Base-by-base conservation (phyloP, 768 basidiomycete genomes). In the Pisolithus orientalis region DNA sequence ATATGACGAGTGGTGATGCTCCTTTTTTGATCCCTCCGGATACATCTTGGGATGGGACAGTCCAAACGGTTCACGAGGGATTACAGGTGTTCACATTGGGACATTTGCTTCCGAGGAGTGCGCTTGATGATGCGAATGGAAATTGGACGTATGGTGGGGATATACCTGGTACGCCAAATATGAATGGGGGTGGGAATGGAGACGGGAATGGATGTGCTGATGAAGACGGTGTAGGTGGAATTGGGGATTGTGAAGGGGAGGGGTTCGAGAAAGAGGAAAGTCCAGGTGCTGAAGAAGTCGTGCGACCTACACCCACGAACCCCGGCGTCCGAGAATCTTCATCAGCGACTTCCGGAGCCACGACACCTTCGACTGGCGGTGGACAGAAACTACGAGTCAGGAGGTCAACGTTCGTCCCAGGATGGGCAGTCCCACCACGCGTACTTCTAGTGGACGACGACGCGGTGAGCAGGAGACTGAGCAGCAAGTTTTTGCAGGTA, bases 391-490 rank as follows among this genome's bases (percentile, higher is more conserved):
- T 90, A 28, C 78, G 86, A 4, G 84, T 90, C 28, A 75, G 90
- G 8, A 70, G 88, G 43, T 83, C 86, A 54, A 85, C 88, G 50
- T 90, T 87, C 59, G 88, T 92, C 0, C 91, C 91, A 0, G 89
- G 86, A 1, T 94, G 92, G 92, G 87, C 90, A 0, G 88, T 93
- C 0, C 87, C 92, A 0, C 95, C 95, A 5, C 75, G 89, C 0
- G 94, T 98, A 51, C 68, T 97, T 47, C 78, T 98, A 7, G 95
- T 98, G 9, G 95, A 98, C 67, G 95, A 98, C 68, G 95, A 98
- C 62, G 85, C 85, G 5, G 93, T 98, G 27, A 93, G 87, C 65
- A 71, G 94, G 52, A 86, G 85, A 64, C 70, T 98, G 52, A 86
- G 87, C 56, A 88, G 83, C 75, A 96, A 94, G 72, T 95, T 97